Base-by-base conservation (phyloP, 495 filamentous ascomycete species). In the Cryomyces minteri region DNA sequence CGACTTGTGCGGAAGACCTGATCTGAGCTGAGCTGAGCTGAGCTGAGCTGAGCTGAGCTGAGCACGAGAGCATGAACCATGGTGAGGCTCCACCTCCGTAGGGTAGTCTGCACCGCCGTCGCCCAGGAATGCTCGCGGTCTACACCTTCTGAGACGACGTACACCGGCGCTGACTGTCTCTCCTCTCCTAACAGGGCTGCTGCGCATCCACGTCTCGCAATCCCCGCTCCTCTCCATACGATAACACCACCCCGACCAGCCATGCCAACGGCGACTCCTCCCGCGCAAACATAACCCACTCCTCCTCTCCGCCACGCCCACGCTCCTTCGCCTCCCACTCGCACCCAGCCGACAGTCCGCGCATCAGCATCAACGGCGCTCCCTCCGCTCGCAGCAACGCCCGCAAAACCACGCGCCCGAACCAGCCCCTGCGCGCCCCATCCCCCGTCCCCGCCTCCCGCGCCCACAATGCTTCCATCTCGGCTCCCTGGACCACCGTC, bases 401-500 rank as follows among this genome's bases (percentile, higher is more conserved):
- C 47, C 6, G 6, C 40, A 29, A 33, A 41, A 5, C 51, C 51
- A 10, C 53, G 47, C 43, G 31, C 18, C 47, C 47, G 6, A 54
- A 51, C 44, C 4, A 4, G 2, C 51, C 51, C 12, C 32, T 56
- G 8, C 46, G 30, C 25, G 44, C 32, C 11, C 54, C 48, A 5
- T 31, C 51, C n/a, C 49, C 52, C 5, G 18, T 48, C 40, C 36
- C 33, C 5, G 29, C 11, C 32, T 33, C 30, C 25, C 62, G 31
- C 48, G 63, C 61, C 6, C 67, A 63, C 12, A 25, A 25, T 25
- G 18, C 18, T 25, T 25, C 18, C 18, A 25, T 25, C 18, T 12
- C 32, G 4, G 31, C 32, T 39, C 32, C 43, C 6, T 79, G 78
- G 75, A 74, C 66, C 1, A 67, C 67, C 25, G 48, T 51, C 9